Evolutionary conservation across 169 alveolate species (phyloP).

Genomic region (Toxoplasma gondii): DNA sequence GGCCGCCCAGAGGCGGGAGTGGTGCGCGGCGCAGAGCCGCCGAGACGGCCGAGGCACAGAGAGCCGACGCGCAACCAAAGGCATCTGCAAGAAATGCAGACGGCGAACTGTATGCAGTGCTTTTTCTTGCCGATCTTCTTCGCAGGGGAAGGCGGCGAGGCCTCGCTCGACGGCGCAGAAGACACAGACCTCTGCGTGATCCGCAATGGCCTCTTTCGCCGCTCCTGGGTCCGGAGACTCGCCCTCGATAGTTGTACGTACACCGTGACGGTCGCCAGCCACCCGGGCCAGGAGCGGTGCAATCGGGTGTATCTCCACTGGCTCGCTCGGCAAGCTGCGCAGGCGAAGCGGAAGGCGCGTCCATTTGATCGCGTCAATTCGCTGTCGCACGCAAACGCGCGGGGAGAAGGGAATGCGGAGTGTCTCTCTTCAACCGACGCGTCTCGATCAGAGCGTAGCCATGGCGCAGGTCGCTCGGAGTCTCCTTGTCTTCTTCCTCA

Average conservation of each 20-base stretch:
- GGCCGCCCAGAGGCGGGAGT: background rate
- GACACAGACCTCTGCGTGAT: background rate
- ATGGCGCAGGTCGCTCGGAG: background rate
- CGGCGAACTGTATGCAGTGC: background rate
- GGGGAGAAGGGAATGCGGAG: no score
- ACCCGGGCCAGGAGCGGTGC: slow-evolving; percentile 13
- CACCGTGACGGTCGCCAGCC: background rate
- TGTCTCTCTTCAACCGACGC: no score
- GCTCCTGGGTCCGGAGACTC: background rate
- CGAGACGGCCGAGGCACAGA: no score
- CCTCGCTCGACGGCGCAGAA: background rate
- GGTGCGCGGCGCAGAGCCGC: background rate
- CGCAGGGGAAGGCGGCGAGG: background rate
- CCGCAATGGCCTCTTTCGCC: background rate
- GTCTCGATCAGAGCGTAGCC: no score
- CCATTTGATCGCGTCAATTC: no score
- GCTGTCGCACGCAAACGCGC: no score
- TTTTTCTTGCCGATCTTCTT: background rate
- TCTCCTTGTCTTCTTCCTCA: background rate
- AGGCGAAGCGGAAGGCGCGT: background rate
- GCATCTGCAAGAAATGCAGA: background rate
- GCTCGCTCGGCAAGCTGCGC: background rate
- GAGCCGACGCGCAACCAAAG: background rate
- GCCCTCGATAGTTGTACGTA: background rate
- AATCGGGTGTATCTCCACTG: background rate